Conservation (phyloP, 495 filamentous ascomycete genomes). For the Podospora pseudocomata region DNA sequence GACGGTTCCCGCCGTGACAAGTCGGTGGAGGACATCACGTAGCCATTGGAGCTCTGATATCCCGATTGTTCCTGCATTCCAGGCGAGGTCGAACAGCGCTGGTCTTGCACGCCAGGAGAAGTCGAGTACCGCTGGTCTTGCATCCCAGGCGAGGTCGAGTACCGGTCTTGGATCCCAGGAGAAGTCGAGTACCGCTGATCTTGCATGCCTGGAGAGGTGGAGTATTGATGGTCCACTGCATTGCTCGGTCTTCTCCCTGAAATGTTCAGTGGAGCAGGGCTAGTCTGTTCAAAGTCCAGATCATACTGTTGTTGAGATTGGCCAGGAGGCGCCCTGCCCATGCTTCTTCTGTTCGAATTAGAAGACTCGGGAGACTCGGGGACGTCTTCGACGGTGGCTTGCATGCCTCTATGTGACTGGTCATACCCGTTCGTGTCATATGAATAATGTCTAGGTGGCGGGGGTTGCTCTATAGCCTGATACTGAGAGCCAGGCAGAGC, state of each 20-base stretch:
- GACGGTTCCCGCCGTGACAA: slow-evolving; percentile 15
- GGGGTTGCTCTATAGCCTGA: slow-evolving; percentile 28
- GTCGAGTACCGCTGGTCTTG: slow-evolving; percentile 1
- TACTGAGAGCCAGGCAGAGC: slow-evolving; percentile 30
- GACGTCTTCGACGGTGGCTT: slow-evolving; percentile 66
- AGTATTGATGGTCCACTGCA: slow-evolving; percentile 17
- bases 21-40: slow-evolving; percentile 16
- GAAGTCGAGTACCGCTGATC: background rate
- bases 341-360: slow-evolving; percentile 46
- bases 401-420: slow-evolving; percentile 51
- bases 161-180: background rate
- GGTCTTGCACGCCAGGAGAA: slow-evolving; percentile 7
- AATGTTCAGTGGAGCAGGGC: slow-evolving; percentile 48
- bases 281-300: slow-evolving; percentile 35
- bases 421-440: slow-evolving; percentile 46
- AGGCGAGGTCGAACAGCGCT: background rate
- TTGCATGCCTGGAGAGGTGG: slow-evolving; percentile 7
- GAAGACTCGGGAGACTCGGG: slow-evolving; percentile 46
- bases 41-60: slow-evolving; percentile 19
- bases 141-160: slow-evolving; percentile 2
- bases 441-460: slow-evolving; percentile 46
- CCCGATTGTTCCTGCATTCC: slow-evolving; percentile 11
- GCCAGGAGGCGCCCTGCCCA: slow-evolving; percentile 28
- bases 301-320: slow-evolving; percentile 28
- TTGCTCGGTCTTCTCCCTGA: slow-evolving; percentile 26